Base-by-base conservation (phyloP, 1,139 yeast species). In the Pichia sp. region DNA sequence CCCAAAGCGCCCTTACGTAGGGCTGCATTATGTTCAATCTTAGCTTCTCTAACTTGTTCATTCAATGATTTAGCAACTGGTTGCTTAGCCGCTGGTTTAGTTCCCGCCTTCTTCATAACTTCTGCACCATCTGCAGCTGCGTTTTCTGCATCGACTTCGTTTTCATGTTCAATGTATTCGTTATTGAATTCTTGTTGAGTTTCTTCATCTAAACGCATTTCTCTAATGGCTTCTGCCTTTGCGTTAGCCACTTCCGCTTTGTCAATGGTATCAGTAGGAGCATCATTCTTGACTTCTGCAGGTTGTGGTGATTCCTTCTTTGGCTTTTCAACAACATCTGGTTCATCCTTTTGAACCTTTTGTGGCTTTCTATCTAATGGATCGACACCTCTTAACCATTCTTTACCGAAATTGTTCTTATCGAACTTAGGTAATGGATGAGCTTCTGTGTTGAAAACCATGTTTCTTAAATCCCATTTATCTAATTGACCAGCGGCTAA, bases 401-500 rank as follows among this genome's bases (percentile, higher is more conserved):
- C 89, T 2, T 91, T 85, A 47, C 72, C 71, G 60, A 84, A 81
- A 41, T 67, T 62, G 18, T 70, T 74, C 69, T 77, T 67, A 24
- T 76, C 77, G 56, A 85, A 83, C 47, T 71, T 75, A 19, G 97
- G 97, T 69, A 91, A 79, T 38, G 96, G 95, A 66, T 91, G 98
- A 0, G 96, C 97, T 61, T 88, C 96, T 2, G 96, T 88, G 66
- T 88, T 91, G 73, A 89, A 89, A 2, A 91, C 91, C 50, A 84
- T 77, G 35, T 60, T 58, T 24, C 56, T 54, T 35, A 65, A 43
- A 42, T 60, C 63, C 65, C 66, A 62, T 51, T 83, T 69, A 42
- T 81, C 82, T 57, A 76, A 72, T 24, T 46, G 39, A 39, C 49
- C 53, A 34, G 47, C 31, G 10, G 42, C 22, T 7, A 41, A 19